Evolutionary conservation across 371 early-diverging fungal genomes (phyloP).

Genomic region (Mucor indicus): DNA sequence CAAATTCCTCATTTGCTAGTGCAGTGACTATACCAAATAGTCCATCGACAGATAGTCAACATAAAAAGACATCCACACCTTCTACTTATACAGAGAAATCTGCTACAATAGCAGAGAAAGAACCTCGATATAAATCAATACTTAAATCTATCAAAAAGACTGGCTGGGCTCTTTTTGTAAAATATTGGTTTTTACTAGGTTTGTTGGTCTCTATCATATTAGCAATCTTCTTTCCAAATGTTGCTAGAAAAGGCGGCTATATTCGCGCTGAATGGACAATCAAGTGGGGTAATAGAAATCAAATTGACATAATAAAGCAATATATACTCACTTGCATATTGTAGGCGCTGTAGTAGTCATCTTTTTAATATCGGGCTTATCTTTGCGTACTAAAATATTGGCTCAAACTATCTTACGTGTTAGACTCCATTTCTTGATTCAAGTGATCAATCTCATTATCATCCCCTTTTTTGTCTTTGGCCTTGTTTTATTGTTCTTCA

Average conservation of each 20-base stretch:
- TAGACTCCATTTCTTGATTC: constrained; percentile 64
- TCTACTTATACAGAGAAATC: constrained; percentile 20
- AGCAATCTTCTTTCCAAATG: constrained; percentile 53
- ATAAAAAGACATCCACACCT: constrained; percentile 7
- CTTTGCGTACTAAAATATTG: constrained; percentile 64
- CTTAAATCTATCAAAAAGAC: constrained; percentile 16
- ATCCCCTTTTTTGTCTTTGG: constrained; percentile 69
- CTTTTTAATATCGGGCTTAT: constrained; percentile 72
- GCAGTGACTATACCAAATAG: constrained; percentile 14
- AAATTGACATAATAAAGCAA: constrained; percentile 8
- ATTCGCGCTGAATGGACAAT: constrained; percentile 59
- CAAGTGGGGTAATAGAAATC: constrained; percentile 53
- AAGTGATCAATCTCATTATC: constrained; percentile 58
- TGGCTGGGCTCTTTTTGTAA: constrained; percentile 11
- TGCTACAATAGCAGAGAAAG: constrained; percentile 9
- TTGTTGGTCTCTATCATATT: constrained; percentile 52
- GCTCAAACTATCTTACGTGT: constrained; percentile 58
- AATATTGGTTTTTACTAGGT: constrained; percentile 50
- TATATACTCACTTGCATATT: constrained; percentile 1
- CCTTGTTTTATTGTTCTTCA: constrained; percentile 51
- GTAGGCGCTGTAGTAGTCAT: constrained; percentile 62
- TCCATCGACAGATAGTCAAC: neutral
- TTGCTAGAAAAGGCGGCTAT: constrained; percentile 59
- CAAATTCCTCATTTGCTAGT: constrained; percentile 22
- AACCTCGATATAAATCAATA: constrained; percentile 24